These are phyloP conservation scores for Coffea humblotiana DNA, from an alignment of 305 asterid genomes.

Conservation along the genomic window DNA sequence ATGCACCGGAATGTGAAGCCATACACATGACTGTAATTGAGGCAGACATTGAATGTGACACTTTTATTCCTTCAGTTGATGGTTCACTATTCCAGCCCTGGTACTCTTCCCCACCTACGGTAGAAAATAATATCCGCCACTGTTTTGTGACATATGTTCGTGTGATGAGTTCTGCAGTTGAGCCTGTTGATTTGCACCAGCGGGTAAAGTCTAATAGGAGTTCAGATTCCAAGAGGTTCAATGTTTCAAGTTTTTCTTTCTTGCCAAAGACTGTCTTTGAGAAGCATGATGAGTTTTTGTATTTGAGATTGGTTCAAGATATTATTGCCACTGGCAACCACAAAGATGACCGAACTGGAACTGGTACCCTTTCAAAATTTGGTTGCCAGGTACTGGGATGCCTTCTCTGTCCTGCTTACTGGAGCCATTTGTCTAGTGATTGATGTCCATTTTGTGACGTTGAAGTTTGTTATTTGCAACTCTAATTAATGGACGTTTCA, in stretches of 20 bases:
- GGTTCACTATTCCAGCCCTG: conserved; percentile 60
- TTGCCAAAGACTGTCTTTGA: conserved; percentile 60
- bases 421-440: not conserved
- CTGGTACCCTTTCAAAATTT: conserved; percentile 74
- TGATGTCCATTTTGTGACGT: not conserved
- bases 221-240: conserved; percentile 28
- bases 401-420: not conserved
- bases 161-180: conserved; percentile 25
- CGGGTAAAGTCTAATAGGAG: conserved; percentile 24
- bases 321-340: conserved; percentile 59
- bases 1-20: conserved; percentile 73
- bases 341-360: conserved; percentile 75
- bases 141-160: conserved; percentile 64
- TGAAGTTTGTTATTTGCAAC: conserved; percentile 1
- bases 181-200: conserved; percentile 16
- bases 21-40: conserved; percentile 68
- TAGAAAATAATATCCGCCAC: conserved; percentile 50
- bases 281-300: conserved; percentile 72
- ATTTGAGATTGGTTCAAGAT: conserved; percentile 65
- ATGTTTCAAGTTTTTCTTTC: conserved; percentile 47
- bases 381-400: conserved; percentile 67
- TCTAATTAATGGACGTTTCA: conserved; percentile 16
- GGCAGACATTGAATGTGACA: conserved; percentile 56
- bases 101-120: conserved; percentile 58
- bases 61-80: conserved; percentile 74